A percentile compares a stretch with the other conserved stretches of the same genome.
Conservation (phyloP, 257 asterid species). For the Lithospermum erythrorhizon region DNA sequence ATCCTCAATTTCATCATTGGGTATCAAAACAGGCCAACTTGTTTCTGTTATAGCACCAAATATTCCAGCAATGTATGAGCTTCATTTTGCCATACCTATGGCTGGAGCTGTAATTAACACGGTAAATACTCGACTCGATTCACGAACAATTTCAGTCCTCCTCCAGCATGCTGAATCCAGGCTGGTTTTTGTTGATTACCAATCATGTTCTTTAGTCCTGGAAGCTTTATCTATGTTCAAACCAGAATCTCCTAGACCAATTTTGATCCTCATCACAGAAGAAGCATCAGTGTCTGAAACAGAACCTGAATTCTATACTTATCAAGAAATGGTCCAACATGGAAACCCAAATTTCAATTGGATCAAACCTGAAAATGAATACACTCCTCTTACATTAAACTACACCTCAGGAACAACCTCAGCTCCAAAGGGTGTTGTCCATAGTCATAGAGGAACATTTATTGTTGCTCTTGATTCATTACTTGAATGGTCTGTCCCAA, state of each 20-base stretch:
- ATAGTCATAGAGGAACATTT: constrained; percentile 9
- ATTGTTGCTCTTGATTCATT: constrained; percentile 7
- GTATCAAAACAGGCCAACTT: constrained; percentile 4
- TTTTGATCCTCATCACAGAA: constrained; percentile 3
- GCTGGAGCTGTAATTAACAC: constrained; percentile 13
- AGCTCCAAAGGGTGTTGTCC: constrained; percentile 19
- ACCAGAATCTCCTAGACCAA: background rate
- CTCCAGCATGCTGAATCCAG: constrained; percentile 12
- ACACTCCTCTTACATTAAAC: constrained; percentile 14
- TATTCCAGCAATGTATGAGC: constrained; percentile 13
- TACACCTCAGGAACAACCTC: constrained; percentile 26
- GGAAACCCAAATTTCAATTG: constrained; percentile 6
- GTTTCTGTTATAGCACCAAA: constrained; percentile 14
- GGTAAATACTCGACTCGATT: constrained; percentile 12
- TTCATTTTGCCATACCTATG: constrained; percentile 3
- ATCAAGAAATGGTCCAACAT: constrained; percentile 1
- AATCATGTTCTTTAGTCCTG: constrained; percentile 8
- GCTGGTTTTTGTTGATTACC: constrained; percentile 16
- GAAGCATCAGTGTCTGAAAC: background rate
- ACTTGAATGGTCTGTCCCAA: constrained; percentile 7
- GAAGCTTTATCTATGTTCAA: constrained; percentile 15
- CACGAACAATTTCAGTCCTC: constrained; percentile 9
- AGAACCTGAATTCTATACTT: background rate
- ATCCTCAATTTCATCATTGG: constrained; percentile 7
- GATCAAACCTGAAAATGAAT: constrained; percentile 11